Conservation (phyloP, 2,329 filamentous ascomycete species). For the Massarina eburnea region DNA sequence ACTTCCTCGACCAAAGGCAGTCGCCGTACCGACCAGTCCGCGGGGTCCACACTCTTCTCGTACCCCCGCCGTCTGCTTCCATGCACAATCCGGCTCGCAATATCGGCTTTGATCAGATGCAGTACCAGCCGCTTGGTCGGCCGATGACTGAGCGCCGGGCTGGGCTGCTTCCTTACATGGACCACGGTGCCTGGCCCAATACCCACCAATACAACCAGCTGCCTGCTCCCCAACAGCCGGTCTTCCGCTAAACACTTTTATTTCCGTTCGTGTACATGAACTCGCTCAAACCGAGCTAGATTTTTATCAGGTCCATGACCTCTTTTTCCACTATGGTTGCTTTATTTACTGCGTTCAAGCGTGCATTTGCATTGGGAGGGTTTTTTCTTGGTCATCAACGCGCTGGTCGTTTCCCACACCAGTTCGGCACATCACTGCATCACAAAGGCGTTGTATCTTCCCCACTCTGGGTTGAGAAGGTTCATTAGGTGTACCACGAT, state of each 20-base stretch:
- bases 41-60: conserved; percentile 85
- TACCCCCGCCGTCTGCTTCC: conserved; percentile 79
- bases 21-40: conserved; percentile 93
- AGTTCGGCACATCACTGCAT: conserved; percentile 10
- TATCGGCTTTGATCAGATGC: conserved; percentile 52
- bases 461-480: background rate
- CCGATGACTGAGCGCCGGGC: conserved; percentile 48
- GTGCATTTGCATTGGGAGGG: conserved; percentile 38
- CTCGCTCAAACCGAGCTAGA: background rate
- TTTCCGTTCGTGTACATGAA: conserved; percentile 7
- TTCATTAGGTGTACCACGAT: too few relatives aligned
- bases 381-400: conserved; percentile 16
- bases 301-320: background rate
- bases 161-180: conserved; percentile 49
- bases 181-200: conserved; percentile 42
- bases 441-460: conserved; percentile 18
- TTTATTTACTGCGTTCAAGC: conserved; percentile 38
- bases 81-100: conserved; percentile 59
- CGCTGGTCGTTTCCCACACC: conserved; percentile 11
- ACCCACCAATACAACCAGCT: conserved; percentile 43
- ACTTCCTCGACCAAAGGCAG: conserved; percentile 82
- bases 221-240: conserved; percentile 40
- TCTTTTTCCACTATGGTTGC: conserved; percentile 10
- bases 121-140: conserved; percentile 53
- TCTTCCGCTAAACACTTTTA: conserved; percentile 28